Base-by-base conservation (phyloP, 2,329 filamentous ascomycete species). In the Ophiostoma sp. region DNA sequence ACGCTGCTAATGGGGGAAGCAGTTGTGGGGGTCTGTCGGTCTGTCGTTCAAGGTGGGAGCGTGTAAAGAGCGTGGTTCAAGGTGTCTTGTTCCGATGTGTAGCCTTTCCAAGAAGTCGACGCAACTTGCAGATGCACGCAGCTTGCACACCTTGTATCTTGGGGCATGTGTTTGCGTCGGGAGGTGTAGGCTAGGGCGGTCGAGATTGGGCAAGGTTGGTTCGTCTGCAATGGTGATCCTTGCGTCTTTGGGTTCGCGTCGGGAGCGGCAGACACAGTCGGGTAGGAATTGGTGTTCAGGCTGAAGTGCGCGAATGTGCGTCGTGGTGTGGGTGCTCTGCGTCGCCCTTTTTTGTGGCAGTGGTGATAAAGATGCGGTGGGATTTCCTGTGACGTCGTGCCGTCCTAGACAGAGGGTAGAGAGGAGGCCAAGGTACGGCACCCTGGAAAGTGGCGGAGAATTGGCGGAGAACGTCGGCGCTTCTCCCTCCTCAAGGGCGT, bases 201-300 rank as follows among this genome's bases (percentile, higher is more conserved):
- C 45, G 16, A 55, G 2, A n/a, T 27, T 55, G 66, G 66, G 58
- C 60, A 38, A 16, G 36, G 44, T 18, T 58, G 18, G 66, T 27
- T 38, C 16, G 66, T 41, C 27, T 60, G 67, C 27, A 58, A 52
- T 44, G 64, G 63, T 64, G 58, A 49, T 65, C 63, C 47, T 64
- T 65, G 63, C 52, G n/a, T 27, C 14, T 65, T 44, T 65, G 36
- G 63, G 41, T 68, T 27, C 67, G 63, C 63, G 67, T 68, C 62
- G 45, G 41, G 42, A 40, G 52, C 44, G 41, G 52, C 18, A 27
- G 52, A 12, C 27, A 9, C 9, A 27, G 55, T 60, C 38, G 55
- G 55, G 55, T 60, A 60, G 55, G 27, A 60, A 60, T 60, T 27
- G 27, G 27, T 27, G 27, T 27, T 27, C 27, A 27, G 27, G 27